These are phyloP conservation scores for Trichoderma gamsii DNA, from an alignment of 495 filamentous ascomycete genomes.

Conservation along the genomic window DNA sequence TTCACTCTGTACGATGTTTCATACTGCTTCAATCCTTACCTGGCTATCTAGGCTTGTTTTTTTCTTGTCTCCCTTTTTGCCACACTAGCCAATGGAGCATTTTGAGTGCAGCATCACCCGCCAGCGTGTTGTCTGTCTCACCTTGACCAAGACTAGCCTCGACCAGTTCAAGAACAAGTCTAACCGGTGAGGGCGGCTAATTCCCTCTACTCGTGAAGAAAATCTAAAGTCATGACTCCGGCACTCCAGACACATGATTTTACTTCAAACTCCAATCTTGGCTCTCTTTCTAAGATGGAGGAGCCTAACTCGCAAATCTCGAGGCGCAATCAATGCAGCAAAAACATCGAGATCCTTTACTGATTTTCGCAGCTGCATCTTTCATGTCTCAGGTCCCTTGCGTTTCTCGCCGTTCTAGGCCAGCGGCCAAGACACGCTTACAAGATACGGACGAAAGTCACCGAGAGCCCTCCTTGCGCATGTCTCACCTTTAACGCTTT, in stretches of 20 bases:
- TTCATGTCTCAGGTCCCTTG: neutral
- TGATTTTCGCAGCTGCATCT: neutral
- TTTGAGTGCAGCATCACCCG: neutral
- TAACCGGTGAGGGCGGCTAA: neutral
- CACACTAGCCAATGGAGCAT: neutral
- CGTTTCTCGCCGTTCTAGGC: neutral
- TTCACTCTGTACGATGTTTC: neutral
- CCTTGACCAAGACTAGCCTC: neutral
- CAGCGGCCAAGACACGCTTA: neutral
- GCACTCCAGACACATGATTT: neutral
- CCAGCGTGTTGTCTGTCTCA: neutral
- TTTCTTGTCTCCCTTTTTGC: neutral
- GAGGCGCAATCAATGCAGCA: neutral
- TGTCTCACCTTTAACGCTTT: conserved; percentile 4
- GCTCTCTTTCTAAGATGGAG: neutral
- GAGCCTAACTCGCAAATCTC: neutral
- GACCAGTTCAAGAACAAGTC: neutral
- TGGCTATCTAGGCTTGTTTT: neutral
- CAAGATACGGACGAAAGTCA: no score
- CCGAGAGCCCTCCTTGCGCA: neutral
- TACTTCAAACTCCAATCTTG: neutral
- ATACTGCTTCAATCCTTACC: neutral
- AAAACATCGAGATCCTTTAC: neutral
- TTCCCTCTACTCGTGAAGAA: neutral
- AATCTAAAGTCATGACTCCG: neutral